Conservation (phyloP, 192 early-diverging fungal genomes). For the Lobulomyces angularis region DNA sequence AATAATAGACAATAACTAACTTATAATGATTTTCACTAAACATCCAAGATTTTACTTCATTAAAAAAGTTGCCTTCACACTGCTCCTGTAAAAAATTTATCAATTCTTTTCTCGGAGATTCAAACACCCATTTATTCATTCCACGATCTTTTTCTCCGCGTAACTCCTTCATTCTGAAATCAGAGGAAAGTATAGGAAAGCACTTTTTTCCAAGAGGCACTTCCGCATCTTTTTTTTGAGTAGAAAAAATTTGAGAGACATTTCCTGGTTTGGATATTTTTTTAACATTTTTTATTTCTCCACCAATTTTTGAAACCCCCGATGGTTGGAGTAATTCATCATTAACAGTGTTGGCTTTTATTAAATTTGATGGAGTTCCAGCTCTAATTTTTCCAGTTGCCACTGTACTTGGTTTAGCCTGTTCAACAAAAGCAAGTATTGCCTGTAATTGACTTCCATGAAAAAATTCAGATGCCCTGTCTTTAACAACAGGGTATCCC, state of each 20-base stretch:
- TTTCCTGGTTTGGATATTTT: no score
- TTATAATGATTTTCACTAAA: constrained; percentile 79
- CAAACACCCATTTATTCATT: constrained; percentile 56
- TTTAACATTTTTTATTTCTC: no score
- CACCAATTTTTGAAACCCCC: no score
- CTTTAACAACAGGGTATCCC: constrained; percentile 58
- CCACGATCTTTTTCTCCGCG: constrained; percentile 60
- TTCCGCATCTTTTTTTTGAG: no score
- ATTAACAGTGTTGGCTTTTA: no score
- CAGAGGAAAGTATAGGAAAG: constrained; percentile 47
- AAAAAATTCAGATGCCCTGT: constrained; percentile 58
- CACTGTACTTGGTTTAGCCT: constrained; percentile 25
- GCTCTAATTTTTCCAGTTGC: constrained; percentile 11
- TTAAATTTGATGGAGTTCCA: background rate
- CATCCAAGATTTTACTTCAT: constrained; percentile 41
- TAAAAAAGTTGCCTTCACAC: constrained; percentile 43
- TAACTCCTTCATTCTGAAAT: constrained; percentile 52
- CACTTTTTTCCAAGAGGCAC: constrained; percentile 1
- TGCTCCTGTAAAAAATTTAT: constrained; percentile 50
- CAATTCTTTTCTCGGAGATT: constrained; percentile 49
- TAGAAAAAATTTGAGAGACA: no score
- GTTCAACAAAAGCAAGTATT: constrained; percentile 65
- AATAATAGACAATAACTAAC: no score
- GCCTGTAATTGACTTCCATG: constrained; percentile 60
- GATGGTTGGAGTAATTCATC: no score